Conservation (phyloP, 2,329 filamentous ascomycete species). For the Dendrostoma leiphaemia region DNA sequence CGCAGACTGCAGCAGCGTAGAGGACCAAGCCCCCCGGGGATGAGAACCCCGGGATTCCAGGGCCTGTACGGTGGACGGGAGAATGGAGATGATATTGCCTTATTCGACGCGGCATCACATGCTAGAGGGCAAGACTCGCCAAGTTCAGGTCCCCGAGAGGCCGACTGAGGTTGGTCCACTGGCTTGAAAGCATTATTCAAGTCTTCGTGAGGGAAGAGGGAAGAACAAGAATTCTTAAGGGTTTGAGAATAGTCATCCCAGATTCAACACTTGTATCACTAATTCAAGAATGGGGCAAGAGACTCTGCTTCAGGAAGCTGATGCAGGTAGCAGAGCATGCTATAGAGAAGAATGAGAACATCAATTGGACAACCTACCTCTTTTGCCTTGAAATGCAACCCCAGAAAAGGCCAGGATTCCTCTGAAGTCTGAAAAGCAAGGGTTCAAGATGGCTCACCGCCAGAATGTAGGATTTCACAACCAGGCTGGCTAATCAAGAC, state of each 20-base stretch:
- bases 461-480: not conserved
- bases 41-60: conserved; percentile 41
- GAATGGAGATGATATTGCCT: conserved; percentile 42
- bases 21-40: conserved; percentile 34
- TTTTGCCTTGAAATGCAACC: too few species aligned
- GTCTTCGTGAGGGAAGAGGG: too few species aligned
- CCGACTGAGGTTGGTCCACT: not conserved
- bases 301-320: not conserved
- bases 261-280: too few species aligned
- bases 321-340: not conserved
- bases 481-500: conserved; percentile 8
- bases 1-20: conserved; percentile 23
- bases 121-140: not conserved
- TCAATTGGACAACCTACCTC: not conserved
- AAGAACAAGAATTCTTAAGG: too few species aligned
- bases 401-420: too few species aligned
- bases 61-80: conserved; percentile 48
- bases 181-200: not conserved
- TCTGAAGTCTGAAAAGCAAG: not conserved
- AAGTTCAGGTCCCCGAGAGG: not conserved
- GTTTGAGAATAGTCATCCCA: too few species aligned
- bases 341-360: not conserved
- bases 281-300: not conserved
- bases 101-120: conserved; percentile 30
- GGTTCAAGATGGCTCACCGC: not conserved